These are phyloP conservation scores for Scutellaria baicalensis DNA, from an alignment of 257 asterid genomes.

Conservation along the genomic window DNA sequence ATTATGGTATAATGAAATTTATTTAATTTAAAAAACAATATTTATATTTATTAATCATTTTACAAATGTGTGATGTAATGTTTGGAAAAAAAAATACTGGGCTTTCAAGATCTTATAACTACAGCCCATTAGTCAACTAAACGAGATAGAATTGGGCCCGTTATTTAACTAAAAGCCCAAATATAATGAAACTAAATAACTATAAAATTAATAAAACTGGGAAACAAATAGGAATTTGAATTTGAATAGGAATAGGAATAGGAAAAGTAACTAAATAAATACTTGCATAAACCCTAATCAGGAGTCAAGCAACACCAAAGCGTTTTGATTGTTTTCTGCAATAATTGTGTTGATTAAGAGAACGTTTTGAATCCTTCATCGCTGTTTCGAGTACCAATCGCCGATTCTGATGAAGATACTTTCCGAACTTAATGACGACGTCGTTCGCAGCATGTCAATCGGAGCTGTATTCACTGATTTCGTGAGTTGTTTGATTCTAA, in stretches of 20 bases:
- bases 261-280: neutral
- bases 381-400: neutral
- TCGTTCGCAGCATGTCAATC: conserved; percentile 68
- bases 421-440: conserved; percentile 59
- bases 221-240: neutral
- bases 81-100: too few relatives aligned
- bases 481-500: conserved; percentile 34
- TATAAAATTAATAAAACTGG: neutral
- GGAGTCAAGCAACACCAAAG: neutral
- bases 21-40: too few relatives aligned
- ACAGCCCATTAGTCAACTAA: too few relatives aligned
- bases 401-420: conserved; percentile 36
- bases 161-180: neutral
- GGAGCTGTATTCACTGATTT: conserved; percentile 90
- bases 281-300: conserved; percentile 25
- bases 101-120: too few relatives aligned
- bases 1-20: too few relatives aligned
- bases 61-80: too few relatives aligned
- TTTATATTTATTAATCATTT: too few relatives aligned
- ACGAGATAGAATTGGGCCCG: neutral
- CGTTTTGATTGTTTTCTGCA: neutral
- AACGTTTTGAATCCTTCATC: neutral
- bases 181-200: neutral
- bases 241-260: neutral
- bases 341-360: neutral